Percentiles rank a stretch among this genome's conserved stretches.
Conservation (phyloP, 1,139 yeast species). For the Pichia sp. region DNA sequence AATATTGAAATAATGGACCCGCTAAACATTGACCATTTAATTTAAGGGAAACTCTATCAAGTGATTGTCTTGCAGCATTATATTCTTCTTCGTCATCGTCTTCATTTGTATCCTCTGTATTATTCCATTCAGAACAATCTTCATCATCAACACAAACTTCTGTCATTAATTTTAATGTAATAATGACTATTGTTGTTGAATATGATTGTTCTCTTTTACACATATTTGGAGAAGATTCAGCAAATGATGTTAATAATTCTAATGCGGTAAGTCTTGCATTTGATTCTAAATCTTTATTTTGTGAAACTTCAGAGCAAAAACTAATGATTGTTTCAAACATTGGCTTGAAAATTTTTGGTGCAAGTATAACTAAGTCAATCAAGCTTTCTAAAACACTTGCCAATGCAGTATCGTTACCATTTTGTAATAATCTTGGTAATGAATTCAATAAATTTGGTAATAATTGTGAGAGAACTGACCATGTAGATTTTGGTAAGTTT, state of each 20-base stretch:
- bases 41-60: conserved; percentile 82
- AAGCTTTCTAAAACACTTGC: conserved; percentile 84
- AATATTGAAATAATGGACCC: conserved; percentile 75
- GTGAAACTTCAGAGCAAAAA: conserved; percentile 75
- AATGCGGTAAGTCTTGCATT: conserved; percentile 78
- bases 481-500: conserved; percentile 65
- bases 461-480: conserved; percentile 72
- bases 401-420: conserved; percentile 73
- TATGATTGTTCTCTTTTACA: conserved; percentile 75
- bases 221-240: conserved; percentile 94
- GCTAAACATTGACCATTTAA: conserved; percentile 81
- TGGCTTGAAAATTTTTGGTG: conserved; percentile 89
- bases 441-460: conserved; percentile 81
- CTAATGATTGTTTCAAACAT: conserved; percentile 84
- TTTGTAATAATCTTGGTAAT: conserved; percentile 74
- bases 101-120: conserved; percentile 62
- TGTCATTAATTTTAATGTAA: conserved; percentile 79
- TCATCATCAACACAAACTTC: conserved; percentile 85
- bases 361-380: conserved; percentile 84
- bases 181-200: conserved; percentile 63
- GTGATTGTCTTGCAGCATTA: conserved; percentile 88
- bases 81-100: conserved; percentile 77
- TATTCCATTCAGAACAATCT: conserved; percentile 60
- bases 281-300: conserved; percentile 73
- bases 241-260: conserved; percentile 81